A percentile compares a stretch with the other conserved stretches of the same genome.
Evolutionary conservation across 208 protist genomes (phyloP).

Genomic region (Wallacemonas collosoma): DNA sequence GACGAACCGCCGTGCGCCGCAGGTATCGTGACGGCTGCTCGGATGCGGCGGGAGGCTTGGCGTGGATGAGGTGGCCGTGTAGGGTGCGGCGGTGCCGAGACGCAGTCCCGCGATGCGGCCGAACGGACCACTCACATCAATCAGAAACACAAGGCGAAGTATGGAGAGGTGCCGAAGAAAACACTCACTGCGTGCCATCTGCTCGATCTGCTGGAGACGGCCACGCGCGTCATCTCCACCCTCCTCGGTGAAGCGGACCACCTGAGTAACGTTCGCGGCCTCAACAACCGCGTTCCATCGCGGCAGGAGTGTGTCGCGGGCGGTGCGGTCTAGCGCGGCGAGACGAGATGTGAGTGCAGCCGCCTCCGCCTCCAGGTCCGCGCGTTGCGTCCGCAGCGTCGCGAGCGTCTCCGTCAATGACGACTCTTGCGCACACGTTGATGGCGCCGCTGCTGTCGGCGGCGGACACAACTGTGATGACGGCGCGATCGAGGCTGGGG

Average conservation of each 20-base stretch:
- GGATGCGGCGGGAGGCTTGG: too few species aligned
- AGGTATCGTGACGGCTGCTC: not conserved
- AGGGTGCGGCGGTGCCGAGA: slow-evolving; percentile 44
- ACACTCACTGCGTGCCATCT: slow-evolving; percentile 21
- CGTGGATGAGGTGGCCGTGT: not conserved
- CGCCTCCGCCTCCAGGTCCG: slow-evolving; percentile 15
- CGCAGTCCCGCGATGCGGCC: slow-evolving; percentile 65
- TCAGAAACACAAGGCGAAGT: slow-evolving; percentile 47
- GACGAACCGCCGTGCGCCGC: slow-evolving; percentile 12
- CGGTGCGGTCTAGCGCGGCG: slow-evolving; percentile 18
- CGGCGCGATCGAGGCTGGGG: too few species aligned
- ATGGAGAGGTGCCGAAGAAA: slow-evolving; percentile 34
- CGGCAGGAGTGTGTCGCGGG: not conserved
- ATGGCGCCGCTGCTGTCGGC: not conserved
- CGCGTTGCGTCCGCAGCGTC: slow-evolving; percentile 15
- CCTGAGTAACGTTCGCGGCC: slow-evolving; percentile 31
- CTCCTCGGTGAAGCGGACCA: slow-evolving; percentile 33
- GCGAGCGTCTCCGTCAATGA: not conserved
- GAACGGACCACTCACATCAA: slow-evolving; percentile 53
- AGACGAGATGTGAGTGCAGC: slow-evolving; percentile 20
- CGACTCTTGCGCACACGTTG: not conserved
- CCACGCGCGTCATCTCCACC: slow-evolving; percentile 32
- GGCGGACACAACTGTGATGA: too few species aligned
- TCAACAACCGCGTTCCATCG: not conserved
- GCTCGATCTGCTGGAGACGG: slow-evolving; percentile 13